These are phyloP conservation scores for Hyparrhenia diplandra DNA, from an alignment of 176 grass and related monocot genomes.

Conservation along the genomic window DNA sequence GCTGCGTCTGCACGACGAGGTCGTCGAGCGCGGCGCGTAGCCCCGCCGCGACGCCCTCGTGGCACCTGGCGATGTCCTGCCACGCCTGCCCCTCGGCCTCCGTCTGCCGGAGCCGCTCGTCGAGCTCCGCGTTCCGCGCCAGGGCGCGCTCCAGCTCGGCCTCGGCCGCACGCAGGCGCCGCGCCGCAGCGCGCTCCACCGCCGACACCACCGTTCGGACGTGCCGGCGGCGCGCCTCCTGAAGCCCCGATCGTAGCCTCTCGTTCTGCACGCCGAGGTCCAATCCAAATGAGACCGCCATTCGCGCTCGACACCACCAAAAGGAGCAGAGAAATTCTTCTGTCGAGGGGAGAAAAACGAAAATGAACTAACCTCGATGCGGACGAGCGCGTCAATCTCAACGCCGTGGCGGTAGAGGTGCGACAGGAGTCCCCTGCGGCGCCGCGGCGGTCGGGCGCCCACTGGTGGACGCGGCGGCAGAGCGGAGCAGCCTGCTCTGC, in stretches of 20 bases:
- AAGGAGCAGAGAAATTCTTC: not conserved
- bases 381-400: constrained; percentile 63
- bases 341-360: too few relatives aligned
- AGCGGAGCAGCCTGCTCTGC: constrained; percentile 2
- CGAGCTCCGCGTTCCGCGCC: constrained; percentile 44
- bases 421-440: constrained; percentile 37
- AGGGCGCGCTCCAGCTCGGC: constrained; percentile 28
- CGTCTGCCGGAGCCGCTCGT: constrained; percentile 47
- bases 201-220: constrained; percentile 27
- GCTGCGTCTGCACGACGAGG: constrained; percentile 8
- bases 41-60: constrained; percentile 47
- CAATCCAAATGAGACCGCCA: not conserved
- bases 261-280: constrained; percentile 38
- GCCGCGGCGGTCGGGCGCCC: constrained; percentile 8
- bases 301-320: not conserved
- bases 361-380: constrained; percentile 41
- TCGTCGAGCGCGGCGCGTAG: constrained; percentile 57
- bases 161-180: constrained; percentile 41
- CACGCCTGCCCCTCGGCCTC: constrained; percentile 49
- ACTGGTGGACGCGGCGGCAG: constrained; percentile 43
- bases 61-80: constrained; percentile 41
- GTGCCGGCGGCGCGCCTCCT: constrained; percentile 49
- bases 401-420: constrained; percentile 50
- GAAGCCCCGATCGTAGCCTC: constrained; percentile 39
- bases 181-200: constrained; percentile 16